These are phyloP conservation scores for Vaccinium darrowii DNA, from an alignment of 148 eudicot species.

Conservation along the genomic window DNA sequence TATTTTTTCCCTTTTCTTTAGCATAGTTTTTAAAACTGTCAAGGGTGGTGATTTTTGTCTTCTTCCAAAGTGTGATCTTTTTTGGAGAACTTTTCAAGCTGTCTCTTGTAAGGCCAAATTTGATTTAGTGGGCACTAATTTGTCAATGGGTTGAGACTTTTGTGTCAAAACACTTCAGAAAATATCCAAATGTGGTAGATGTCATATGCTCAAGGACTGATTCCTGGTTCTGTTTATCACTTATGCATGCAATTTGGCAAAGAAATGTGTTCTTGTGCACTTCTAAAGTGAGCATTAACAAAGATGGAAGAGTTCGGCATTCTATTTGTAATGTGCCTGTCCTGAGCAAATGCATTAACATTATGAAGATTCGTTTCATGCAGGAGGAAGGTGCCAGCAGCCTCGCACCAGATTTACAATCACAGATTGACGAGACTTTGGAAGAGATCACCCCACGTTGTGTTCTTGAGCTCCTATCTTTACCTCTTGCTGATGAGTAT, in stretches of 20 bases:
- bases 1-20: background rate
- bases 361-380: constrained; percentile 10
- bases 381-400: constrained; percentile 99
- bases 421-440: constrained; percentile 94
- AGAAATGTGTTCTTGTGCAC: background rate
- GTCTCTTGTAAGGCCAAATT: background rate
- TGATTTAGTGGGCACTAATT: background rate
- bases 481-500: constrained; percentile 69
- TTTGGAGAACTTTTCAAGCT: background rate
- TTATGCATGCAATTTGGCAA: background rate
- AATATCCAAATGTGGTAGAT: background rate
- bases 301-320: background rate
- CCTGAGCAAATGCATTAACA: background rate
- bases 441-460: constrained; percentile 92
- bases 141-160: background rate
- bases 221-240: background rate
- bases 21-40: background rate
- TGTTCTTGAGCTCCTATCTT: constrained; percentile 83
- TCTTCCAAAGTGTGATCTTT: background rate
- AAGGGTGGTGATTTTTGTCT: background rate
- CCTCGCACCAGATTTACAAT: constrained; percentile 91
- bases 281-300: background rate
- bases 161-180: background rate
- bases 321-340: background rate
- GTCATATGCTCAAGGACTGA: background rate